Evolutionary conservation across 352 stramenopile genomes (phyloP).

Genomic region (Pythium guiyangense): DNA sequence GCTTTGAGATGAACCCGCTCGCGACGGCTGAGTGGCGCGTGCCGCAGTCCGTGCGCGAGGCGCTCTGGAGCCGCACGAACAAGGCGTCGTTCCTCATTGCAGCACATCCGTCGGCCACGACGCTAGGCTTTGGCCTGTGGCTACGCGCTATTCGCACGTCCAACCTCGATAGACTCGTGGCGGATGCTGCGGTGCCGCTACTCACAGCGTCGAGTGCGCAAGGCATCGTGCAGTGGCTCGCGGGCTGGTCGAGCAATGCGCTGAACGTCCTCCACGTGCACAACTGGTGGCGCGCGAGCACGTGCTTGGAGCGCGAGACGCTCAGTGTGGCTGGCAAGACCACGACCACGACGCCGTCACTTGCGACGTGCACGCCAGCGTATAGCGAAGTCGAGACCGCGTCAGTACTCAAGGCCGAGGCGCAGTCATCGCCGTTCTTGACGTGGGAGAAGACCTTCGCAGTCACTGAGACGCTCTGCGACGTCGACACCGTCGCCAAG

Average conservation of each 20-base stretch:
- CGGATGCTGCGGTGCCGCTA: conserved; percentile 14
- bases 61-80: conserved; percentile 25
- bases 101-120: conserved; percentile 23
- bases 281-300: conserved; percentile 49
- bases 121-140: conserved; percentile 36
- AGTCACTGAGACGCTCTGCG: conserved; percentile 30
- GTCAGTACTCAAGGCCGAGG: conserved; percentile 11
- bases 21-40: conserved; percentile 14
- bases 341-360: conserved; percentile 8
- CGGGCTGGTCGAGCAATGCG: conserved; percentile 23
- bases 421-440: conserved; percentile 32
- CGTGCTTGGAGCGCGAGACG: conserved; percentile 31
- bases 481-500: conserved; percentile 9
- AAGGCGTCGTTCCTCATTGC: conserved; percentile 35
- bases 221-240: conserved; percentile 35
- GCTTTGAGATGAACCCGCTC: conserved; percentile 63
- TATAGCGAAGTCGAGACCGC: conserved; percentile 26
- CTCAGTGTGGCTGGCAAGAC: conserved; percentile 16
- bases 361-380: conserved; percentile 16
- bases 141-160: conserved; percentile 28
- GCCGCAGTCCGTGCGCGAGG: conserved; percentile 19
- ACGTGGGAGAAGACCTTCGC: conserved; percentile 29
- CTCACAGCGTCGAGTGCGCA: conserved; percentile 16
- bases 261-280: conserved; percentile 39
- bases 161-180: conserved; percentile 13